Conservation (phyloP, 495 filamentous ascomycete genomes). For the Tuber calosporum region DNA sequence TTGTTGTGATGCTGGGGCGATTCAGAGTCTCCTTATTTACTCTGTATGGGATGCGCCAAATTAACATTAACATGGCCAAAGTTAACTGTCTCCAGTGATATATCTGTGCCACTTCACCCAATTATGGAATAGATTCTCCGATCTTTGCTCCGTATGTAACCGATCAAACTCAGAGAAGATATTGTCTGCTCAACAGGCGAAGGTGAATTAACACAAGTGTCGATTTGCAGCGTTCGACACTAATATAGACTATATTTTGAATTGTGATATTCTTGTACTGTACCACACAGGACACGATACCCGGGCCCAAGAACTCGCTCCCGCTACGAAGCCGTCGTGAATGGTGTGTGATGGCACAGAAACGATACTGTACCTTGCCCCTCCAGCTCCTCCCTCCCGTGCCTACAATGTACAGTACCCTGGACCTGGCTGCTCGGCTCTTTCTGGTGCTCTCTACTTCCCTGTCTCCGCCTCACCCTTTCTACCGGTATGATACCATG, state of each 20-base stretch:
- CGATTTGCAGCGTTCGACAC: neutral
- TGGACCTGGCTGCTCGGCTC: slow-evolving; percentile 4
- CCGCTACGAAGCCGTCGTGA: neutral
- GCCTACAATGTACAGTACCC: too few species aligned
- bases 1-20: neutral
- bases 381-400: slow-evolving; percentile 22
- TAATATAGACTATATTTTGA: neutral
- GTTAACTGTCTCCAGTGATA: neutral
- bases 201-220: neutral
- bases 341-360: neutral
- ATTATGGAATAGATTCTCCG: neutral
- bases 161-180: neutral
- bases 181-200: neutral
- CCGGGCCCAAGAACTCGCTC: neutral
- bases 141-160: neutral
- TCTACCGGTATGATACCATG: too few species aligned
- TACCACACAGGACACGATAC: neutral
- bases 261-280: neutral
- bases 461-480: slow-evolving; percentile 13
- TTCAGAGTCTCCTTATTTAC: neutral
- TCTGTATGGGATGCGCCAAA: neutral
- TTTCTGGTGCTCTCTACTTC: slow-evolving; percentile 11
- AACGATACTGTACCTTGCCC: neutral
- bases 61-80: neutral
- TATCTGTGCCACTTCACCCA: neutral